Percentiles rank a stretch among this genome's conserved stretches.
These are phyloP conservation scores for Metschnikowia arizonensis DNA, from an alignment of 805 yeast genomes.

Conservation along the genomic window DNA sequence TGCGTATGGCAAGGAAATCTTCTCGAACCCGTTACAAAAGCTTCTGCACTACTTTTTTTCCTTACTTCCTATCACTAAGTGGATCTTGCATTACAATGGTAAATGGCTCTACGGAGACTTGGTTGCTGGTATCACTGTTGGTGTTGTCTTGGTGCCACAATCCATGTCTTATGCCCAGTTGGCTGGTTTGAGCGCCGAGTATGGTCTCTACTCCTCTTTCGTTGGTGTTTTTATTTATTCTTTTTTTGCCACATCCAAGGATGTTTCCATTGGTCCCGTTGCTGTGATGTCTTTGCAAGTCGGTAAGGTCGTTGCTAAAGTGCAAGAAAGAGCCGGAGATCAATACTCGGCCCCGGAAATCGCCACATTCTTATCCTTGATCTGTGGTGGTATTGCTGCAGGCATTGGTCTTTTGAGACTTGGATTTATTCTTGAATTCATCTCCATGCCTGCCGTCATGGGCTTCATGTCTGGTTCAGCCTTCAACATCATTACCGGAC, in stretches of 20 bases:
- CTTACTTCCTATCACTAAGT: constrained; percentile 72
- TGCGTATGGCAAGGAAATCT: constrained; percentile 27
- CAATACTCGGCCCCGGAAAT: constrained; percentile 60
- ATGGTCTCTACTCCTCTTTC: constrained; percentile 87
- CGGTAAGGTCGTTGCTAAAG: constrained; percentile 67
- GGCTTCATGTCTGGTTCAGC: constrained; percentile 97
- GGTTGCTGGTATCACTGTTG: constrained; percentile 91
- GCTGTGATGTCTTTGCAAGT: constrained; percentile 92
- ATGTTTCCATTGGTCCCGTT: constrained; percentile 94
- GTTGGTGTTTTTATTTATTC: constrained; percentile 87
- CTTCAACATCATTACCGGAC: constrained; percentile 74
- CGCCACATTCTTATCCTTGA: constrained; percentile 73
- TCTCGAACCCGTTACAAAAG: constrained; percentile 37
- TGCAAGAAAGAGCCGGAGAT: constrained; percentile 42
- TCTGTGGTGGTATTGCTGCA: constrained; percentile 81
- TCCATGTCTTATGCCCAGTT: constrained; percentile 91
- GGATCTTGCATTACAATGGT: constrained; percentile 81
- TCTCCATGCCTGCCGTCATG: constrained; percentile 86
- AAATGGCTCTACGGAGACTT: constrained; percentile 79
- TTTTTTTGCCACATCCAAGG: constrained; percentile 91
- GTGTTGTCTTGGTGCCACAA: constrained; percentile 90
- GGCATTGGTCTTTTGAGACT: constrained; percentile 80
- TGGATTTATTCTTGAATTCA: constrained; percentile 85
- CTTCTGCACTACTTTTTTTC: constrained; percentile 51
- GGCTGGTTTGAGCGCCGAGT: constrained; percentile 77